A percentile compares a stretch with the other conserved stretches of the same genome.
These are phyloP conservation scores for Gentiana straminea DNA, from an alignment of 257 asterid species.

Conservation along the genomic window DNA sequence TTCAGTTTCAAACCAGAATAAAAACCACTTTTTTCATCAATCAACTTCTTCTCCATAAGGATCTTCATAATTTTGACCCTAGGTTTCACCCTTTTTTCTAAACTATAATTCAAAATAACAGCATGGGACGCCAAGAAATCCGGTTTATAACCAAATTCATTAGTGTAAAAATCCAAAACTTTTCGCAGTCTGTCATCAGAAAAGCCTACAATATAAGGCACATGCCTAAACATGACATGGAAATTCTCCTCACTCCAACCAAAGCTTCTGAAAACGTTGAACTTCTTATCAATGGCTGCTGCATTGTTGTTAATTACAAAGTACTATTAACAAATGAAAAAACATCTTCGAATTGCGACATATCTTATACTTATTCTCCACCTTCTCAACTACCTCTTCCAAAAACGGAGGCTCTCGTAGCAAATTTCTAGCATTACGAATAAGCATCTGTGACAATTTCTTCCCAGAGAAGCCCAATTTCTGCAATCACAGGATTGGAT, in stretches of 20 bases:
- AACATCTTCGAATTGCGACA: conserved; percentile 7
- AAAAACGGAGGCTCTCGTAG: not conserved
- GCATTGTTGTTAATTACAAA: not conserved
- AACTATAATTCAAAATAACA: not conserved
- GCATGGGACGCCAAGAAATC: conserved; percentile 7
- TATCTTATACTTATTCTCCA: conserved; percentile 8
- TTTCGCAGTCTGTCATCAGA: conserved; percentile 2
- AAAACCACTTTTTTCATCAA: not conserved
- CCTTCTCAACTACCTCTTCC: conserved; percentile 1
- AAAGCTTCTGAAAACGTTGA: conserved; percentile 3
- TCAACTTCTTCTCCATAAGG: conserved; percentile 13
- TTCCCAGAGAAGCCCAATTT: conserved; percentile 1
- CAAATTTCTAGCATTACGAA: not conserved
- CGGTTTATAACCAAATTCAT: conserved; percentile 2
- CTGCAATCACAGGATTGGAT: not conserved
- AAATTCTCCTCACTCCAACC: conserved; percentile 4
- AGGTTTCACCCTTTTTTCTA: conserved; percentile 20
- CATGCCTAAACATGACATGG: not conserved
- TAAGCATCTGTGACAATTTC: not conserved
- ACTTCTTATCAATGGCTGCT: not conserved
- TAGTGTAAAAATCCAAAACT: not conserved
- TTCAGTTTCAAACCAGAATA: not conserved
- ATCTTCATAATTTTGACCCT: conserved; percentile 10
- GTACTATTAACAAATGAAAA: not conserved
- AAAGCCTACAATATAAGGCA: not conserved